Evolutionary conservation across 1,284 basidiomycete genomes (phyloP), one percentile per base, ranked within the genome.

Genomic region (Boletus sp.): DNA sequence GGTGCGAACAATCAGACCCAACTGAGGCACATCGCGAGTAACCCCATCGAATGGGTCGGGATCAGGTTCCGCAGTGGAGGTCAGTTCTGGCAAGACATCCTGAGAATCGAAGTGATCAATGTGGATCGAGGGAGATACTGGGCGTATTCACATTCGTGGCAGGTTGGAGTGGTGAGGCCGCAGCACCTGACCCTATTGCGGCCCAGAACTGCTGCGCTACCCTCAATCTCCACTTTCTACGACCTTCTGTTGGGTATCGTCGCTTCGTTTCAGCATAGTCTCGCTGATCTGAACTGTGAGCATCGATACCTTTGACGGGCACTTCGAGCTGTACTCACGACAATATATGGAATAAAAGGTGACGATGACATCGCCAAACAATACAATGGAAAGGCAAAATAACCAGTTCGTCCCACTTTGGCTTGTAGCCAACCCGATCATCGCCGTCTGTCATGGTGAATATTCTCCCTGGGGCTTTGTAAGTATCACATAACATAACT

Each of bases 1-100:
- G 6, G 85, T 81, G 42, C 86, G 78, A 16, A 88, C 62, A 36
- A 88, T 61, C 49, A 88, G 59, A 16, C 85, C 86, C 30, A 72
- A 57, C 12, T 67, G 68, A 0, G 62, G 62, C 5, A 57, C 63
- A 41, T 70, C 62, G 37, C 56, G 58, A 17, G 67, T 58, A 35
- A 68, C 49, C 23, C 41, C 59, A 52, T 77, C 74, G 36, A 68
- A 54, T 7, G 76, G 68, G 61, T 84, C 81, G 13, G 71, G 74
- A 45, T 81, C 77, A 3, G 72, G 60, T 33, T 64, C 57, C 55
- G 73, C 72, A 43, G 57, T 13, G 8, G 67, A 37, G 8, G 65
- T 58, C 71, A 43, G 41, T 56, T 62, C 45, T 56, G 56, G 41
- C 14, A 20, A 22, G 41, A 26, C 23, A 23, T 35, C 43, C 61